phyloP scores from a whole-genome alignment of 106 monocot genomes.

The Allium fistulosum region DNA sequence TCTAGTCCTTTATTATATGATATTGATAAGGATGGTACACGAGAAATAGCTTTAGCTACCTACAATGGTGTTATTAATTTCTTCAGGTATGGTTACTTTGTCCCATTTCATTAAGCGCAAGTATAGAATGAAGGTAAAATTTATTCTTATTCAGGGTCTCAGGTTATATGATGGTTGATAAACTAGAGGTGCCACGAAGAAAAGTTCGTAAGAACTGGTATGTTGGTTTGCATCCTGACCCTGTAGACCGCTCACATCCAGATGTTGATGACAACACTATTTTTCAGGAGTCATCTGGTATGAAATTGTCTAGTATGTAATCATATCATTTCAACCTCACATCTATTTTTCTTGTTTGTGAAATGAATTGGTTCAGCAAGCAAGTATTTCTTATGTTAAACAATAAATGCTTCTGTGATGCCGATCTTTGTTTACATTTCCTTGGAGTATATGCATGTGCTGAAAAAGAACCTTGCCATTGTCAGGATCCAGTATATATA shows the following conservation, averaged over 20 bases:
- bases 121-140: slow-evolving; percentile 7
- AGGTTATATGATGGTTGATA: slow-evolving; percentile 95
- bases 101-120: not conserved
- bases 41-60: slow-evolving; percentile 90
- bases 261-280: slow-evolving; percentile 79
- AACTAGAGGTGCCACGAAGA: slow-evolving; percentile 93
- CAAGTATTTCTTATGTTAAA: too few species aligned
- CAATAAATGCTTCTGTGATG: too few species aligned
- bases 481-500: too few species aligned
- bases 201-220: slow-evolving; percentile 91
- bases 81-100: slow-evolving; percentile 55
- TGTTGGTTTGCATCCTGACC: slow-evolving; percentile 84
- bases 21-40: slow-evolving; percentile 92
- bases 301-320: slow-evolving; percentile 38
- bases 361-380: too few species aligned
- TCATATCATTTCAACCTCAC: not conserved
- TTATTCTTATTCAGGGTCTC: slow-evolving; percentile 45
- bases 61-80: slow-evolving; percentile 96
- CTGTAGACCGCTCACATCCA: slow-evolving; percentile 76
- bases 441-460: too few species aligned
- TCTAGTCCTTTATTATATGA: slow-evolving; percentile 87
- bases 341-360: too few species aligned
- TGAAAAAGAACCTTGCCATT: too few species aligned
- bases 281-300: slow-evolving; percentile 33
- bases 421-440: too few species aligned